Evolutionary conservation across 192 early-diverging fungal species (phyloP).

Genomic region (Backusella australiensis): DNA sequence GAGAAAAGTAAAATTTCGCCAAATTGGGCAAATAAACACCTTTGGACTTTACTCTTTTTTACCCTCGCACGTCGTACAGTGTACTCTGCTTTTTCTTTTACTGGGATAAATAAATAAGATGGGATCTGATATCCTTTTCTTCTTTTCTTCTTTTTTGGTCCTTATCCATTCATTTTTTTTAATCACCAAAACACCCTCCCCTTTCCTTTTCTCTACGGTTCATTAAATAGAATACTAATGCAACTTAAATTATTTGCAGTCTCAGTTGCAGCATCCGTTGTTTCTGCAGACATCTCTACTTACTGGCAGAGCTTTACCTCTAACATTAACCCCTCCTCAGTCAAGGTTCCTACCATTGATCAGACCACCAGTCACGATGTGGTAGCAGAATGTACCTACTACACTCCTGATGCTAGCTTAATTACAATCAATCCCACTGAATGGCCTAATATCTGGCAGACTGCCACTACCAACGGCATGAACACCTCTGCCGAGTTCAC

Average conservation of each 20-base stretch:
- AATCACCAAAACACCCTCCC: not conserved
- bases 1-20: not conserved
- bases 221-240: not conserved
- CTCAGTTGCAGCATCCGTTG: not conserved
- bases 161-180: not conserved
- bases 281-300: not conserved
- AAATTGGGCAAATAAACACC: not conserved
- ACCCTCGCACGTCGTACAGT: not conserved
- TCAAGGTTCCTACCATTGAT: slow-evolving; percentile 16
- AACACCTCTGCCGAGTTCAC: slow-evolving; percentile 37
- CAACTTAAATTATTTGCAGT: not conserved
- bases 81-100: not conserved
- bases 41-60: not conserved
- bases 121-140: not conserved
- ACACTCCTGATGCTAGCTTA: not conserved
- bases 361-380: slow-evolving; percentile 17
- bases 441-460: slow-evolving; percentile 20
- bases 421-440: slow-evolving; percentile 12
- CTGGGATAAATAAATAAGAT: not conserved
- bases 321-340: not conserved
- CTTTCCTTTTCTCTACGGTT: not conserved
- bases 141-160: not conserved
- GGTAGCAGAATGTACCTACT: slow-evolving; percentile 18
- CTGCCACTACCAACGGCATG: slow-evolving; percentile 24
- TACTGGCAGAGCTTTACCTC: slow-evolving; percentile 12